These are phyloP conservation scores for Chrysochromulina parva DNA, from an alignment of 78 protist genomes.

Conservation along the genomic window DNA sequence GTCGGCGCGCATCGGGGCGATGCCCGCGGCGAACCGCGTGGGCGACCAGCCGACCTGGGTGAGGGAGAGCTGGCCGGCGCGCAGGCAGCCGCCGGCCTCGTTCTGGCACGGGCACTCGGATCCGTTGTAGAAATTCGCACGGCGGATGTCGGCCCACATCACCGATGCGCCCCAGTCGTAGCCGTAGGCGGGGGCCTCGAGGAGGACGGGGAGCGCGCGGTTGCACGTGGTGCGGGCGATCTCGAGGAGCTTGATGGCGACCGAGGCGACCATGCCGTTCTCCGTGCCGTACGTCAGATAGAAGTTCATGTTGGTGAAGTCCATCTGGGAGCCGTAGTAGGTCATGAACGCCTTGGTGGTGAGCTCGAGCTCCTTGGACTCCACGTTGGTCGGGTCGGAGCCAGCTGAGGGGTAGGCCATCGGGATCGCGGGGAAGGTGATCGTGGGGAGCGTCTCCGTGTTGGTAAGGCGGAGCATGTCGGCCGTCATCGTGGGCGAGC, in stretches of 20 bases:
- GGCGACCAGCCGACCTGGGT: background rate
- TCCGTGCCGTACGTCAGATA: background rate
- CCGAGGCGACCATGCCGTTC: background rate
- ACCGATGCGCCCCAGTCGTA: background rate
- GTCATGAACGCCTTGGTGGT: background rate
- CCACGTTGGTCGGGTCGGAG: background rate
- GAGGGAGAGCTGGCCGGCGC: background rate
- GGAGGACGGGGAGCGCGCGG: background rate
- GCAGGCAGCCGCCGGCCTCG: background rate
- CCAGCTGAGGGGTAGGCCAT: background rate
- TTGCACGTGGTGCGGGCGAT: background rate
- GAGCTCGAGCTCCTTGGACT: background rate
- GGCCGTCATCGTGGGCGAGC: background rate
- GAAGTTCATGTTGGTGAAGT: background rate
- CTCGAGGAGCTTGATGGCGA: constrained; percentile 5
- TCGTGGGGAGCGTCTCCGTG: background rate
- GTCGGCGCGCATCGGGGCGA: background rate
- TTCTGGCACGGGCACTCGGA: background rate
- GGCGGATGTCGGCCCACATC: background rate
- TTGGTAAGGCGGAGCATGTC: constrained; percentile 2
- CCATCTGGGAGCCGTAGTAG: background rate
- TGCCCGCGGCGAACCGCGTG: too few relatives aligned
- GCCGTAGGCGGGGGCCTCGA: constrained; percentile 17
- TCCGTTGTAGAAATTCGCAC: background rate
- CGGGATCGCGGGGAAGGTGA: background rate